phyloP scores from a whole-genome alignment of 495 filamentous ascomycete genomes.

The Neurospora hispaniola region DNA sequence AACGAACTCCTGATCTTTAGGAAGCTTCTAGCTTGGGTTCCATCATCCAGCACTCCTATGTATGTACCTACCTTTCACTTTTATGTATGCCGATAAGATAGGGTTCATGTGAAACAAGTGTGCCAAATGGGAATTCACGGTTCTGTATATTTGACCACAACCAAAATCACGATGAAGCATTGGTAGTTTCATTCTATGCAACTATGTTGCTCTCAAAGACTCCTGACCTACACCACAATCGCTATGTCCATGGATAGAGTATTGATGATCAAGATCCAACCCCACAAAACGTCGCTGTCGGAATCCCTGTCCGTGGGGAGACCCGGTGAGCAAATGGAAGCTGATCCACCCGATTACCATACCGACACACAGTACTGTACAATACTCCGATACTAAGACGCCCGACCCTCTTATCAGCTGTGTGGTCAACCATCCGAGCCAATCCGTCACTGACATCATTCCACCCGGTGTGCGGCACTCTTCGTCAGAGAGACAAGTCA shows the following conservation, averaged over 20 bases:
- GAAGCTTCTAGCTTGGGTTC: no score
- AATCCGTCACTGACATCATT: constrained; percentile 22
- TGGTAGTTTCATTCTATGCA: neutral
- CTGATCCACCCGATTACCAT: neutral
- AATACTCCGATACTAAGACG: neutral
- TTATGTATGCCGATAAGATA: no score
- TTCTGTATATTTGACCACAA: no score
- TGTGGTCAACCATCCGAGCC: neutral
- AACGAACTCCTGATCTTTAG: no score
- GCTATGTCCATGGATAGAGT: neutral
- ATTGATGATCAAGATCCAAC: neutral
- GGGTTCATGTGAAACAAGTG: no score
- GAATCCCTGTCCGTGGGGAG: neutral
- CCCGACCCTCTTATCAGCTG: neutral
- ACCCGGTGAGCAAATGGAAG: neutral
- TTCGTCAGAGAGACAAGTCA: neutral
- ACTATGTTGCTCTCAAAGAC: neutral
- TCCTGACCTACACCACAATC: neutral
- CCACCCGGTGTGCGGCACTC: neutral
- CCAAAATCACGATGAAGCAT: no score
- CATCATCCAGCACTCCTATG: no score
- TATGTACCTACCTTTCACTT: no score
- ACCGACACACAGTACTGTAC: no score
- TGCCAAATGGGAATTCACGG: no score
- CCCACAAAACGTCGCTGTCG: neutral